Evolutionary conservation across 2,329 filamentous ascomycete species (phyloP).

Genomic region (Talaromyces funiculosus): DNA sequence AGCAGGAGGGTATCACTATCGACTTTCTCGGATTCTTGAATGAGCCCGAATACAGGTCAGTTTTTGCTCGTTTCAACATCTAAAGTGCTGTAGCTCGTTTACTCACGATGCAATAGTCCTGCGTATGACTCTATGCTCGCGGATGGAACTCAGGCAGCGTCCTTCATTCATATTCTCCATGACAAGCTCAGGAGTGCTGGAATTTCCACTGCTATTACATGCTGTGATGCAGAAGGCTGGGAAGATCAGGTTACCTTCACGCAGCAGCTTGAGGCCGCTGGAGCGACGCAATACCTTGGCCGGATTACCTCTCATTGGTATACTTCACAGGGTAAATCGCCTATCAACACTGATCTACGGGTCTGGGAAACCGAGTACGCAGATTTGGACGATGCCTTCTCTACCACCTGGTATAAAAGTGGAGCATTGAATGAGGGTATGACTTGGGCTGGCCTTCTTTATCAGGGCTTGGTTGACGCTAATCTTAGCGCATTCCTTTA

Average conservation of each 20-base stretch:
- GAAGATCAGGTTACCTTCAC: conserved; percentile 4
- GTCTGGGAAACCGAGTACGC: conserved; percentile 6
- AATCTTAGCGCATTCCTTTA: conserved; percentile 3
- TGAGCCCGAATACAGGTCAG: conserved; percentile 36
- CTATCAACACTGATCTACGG: neutral
- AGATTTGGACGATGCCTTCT: neutral
- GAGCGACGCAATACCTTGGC: neutral
- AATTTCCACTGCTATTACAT: neutral
- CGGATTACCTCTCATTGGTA: conserved; percentile 8
- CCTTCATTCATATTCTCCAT: conserved; percentile 6
- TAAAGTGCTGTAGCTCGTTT: no score
- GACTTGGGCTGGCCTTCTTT: conserved; percentile 2
- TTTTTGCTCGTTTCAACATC: neutral
- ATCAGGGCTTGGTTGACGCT: neutral
- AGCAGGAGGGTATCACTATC: conserved; percentile 39
- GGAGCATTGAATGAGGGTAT: conserved; percentile 1
- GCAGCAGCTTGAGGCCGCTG: neutral
- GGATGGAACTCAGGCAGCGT: conserved; percentile 3
- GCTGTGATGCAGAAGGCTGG: conserved; percentile 8
- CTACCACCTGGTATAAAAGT: neutral
- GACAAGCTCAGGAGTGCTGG: neutral
- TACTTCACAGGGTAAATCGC: neutral
- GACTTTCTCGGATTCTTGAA: conserved; percentile 47
- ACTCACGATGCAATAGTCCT: neutral
- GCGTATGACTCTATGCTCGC: neutral